Percentiles rank a stretch among this genome's conserved stretches.
Evolutionary conservation across 2,329 filamentous ascomycete genomes (phyloP).

Genomic region (Neopestalotiopsis rosae): DNA sequence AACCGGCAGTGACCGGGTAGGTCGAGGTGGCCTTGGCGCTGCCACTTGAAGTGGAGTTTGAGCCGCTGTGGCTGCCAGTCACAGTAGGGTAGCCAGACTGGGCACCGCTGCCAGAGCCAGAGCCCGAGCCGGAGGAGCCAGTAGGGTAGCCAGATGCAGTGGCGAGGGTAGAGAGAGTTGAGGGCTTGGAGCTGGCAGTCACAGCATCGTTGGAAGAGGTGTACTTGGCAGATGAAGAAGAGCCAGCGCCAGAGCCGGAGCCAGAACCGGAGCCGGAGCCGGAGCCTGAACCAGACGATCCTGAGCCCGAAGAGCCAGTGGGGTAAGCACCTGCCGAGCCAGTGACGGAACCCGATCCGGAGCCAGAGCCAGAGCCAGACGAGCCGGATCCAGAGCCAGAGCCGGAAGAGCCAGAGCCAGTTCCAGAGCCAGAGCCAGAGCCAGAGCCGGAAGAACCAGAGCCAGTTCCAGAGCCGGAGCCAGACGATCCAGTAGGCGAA

Average conservation of each 20-base stretch:
- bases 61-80: not conserved
- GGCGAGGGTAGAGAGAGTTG: conserved; percentile 4
- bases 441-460: not conserved
- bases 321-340: not conserved
- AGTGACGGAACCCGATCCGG: not conserved
- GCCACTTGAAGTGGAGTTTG: not conserved
- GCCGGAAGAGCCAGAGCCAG: not conserved
- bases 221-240: not conserved
- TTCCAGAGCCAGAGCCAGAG: not conserved
- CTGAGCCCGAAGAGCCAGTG: not conserved
- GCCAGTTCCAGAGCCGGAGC: conserved; percentile 40
- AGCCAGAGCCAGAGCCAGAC: not conserved
- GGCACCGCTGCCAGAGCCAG: not conserved
- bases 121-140: not conserved
- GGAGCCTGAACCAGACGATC: not conserved
- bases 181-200: not conserved
- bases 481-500: not conserved
- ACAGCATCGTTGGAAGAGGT: conserved; percentile 3
- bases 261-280: conserved; percentile 8
- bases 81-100: not conserved
- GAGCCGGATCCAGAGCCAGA: not conserved
- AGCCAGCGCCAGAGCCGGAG: conserved; percentile 1
- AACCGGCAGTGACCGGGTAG: conserved; percentile 9
- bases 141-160: conserved; percentile 4
- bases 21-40: conserved; percentile 4